Percentiles rank a stretch among this genome's conserved stretches.
These are phyloP conservation scores for Hypoxylon sp. DNA, from an alignment of 2,329 filamentous ascomycete species.

Conservation along the genomic window DNA sequence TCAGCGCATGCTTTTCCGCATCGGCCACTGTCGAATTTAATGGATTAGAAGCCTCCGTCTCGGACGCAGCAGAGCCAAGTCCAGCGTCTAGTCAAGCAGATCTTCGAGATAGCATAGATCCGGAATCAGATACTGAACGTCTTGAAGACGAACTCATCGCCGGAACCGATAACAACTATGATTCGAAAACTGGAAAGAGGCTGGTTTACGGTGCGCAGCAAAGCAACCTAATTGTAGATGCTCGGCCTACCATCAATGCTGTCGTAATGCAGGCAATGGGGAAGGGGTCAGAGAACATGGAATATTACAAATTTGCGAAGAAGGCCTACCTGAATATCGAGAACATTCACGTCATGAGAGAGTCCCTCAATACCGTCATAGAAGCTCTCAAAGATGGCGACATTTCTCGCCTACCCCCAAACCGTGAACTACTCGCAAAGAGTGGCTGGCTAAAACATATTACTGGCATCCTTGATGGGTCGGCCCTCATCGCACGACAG, in stretches of 20 bases:
- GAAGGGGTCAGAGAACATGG: constrained; percentile 96
- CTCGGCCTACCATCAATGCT: constrained; percentile 93
- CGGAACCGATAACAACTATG: constrained; percentile 64
- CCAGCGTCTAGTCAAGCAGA: constrained; percentile 68
- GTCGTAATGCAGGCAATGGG: constrained; percentile 94
- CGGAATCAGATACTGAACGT: constrained; percentile 74
- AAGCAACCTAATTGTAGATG: constrained; percentile 94
- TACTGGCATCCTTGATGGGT: constrained; percentile 84
- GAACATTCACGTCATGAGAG: constrained; percentile 98
- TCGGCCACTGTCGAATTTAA: constrained; percentile 64
- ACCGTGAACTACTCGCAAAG: constrained; percentile 82
- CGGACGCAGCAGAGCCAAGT: constrained; percentile 56
- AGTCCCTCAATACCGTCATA: constrained; percentile 87
- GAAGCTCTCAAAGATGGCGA: constrained; percentile 95
- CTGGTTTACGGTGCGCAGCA: constrained; percentile 92
- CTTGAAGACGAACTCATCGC: constrained; percentile 78
- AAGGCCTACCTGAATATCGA: constrained; percentile 96
- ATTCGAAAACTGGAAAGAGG: constrained; percentile 72
- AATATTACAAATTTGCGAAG: constrained; percentile 91
- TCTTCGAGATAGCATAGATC: constrained; percentile 58
- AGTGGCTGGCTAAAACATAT: constrained; percentile 96
- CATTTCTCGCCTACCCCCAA: constrained; percentile 84
- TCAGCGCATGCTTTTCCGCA: constrained; percentile 92
- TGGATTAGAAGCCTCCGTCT: constrained; percentile 53
- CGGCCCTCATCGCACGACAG: constrained; percentile 85